Evolutionary conservation across 2,329 filamentous ascomycete genomes (phyloP).

Genomic region (Pseudocercospora musae): DNA sequence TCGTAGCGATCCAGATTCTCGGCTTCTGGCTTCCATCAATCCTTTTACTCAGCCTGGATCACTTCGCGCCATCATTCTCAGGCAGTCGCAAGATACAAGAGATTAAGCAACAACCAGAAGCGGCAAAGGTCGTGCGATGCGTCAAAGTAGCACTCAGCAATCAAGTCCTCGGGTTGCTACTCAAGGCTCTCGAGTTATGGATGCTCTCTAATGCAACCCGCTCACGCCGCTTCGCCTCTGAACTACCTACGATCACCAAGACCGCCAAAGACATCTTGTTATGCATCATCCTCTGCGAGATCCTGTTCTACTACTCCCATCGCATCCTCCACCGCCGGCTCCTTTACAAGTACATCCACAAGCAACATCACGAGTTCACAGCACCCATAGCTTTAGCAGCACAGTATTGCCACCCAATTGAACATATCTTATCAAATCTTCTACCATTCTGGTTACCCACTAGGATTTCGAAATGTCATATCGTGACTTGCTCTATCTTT

Average conservation of each 20-base stretch:
- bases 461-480: conserved; percentile 4
- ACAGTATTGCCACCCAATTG: conserved; percentile 7
- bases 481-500: conserved; percentile 1
- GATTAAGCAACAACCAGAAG: not conserved
- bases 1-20: conserved; percentile 1
- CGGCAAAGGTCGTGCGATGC: not conserved
- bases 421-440: conserved; percentile 3
- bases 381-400: conserved; percentile 3
- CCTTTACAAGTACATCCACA: conserved; percentile 8
- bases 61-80: not conserved
- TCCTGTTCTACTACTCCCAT: conserved; percentile 8
- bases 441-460: conserved; percentile 6
- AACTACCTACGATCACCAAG: not conserved
- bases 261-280: not conserved
- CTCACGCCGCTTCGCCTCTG: not conserved
- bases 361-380: conserved; percentile 9
- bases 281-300: conserved; percentile 3
- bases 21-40: conserved; percentile 6
- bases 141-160: not conserved
- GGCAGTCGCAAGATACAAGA: not conserved
- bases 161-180: not conserved
- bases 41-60: not conserved
- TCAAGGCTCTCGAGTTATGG: not conserved
- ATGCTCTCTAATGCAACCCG: not conserved
- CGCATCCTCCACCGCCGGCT: conserved; percentile 2